Evolutionary conservation across 2,329 filamentous ascomycete species (phyloP).

Genomic region (Xylaria sp.): DNA sequence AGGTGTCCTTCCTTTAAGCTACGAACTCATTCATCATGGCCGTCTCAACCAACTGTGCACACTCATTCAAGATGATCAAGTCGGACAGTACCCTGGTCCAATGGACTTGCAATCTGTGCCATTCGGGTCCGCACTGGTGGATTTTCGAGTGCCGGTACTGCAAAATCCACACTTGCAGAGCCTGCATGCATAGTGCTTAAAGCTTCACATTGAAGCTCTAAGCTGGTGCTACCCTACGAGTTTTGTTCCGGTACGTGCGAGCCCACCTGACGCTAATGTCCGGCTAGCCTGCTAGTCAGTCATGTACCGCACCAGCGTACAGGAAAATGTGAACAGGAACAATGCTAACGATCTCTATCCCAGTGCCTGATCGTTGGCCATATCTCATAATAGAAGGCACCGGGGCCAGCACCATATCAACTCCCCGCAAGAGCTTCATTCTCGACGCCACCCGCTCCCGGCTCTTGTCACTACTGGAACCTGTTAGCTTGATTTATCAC

Average conservation of each 20-base stretch:
- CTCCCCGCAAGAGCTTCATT: slow-evolving; percentile 6
- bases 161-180: slow-evolving; percentile 72
- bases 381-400: slow-evolving; percentile 9
- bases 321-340: slow-evolving; percentile 3
- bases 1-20: slow-evolving; percentile 3
- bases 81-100: slow-evolving; percentile 72
- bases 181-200: slow-evolving; percentile 63
- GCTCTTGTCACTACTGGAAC: slow-evolving; percentile 15
- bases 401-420: neutral
- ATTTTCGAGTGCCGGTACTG: slow-evolving; percentile 77
- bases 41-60: slow-evolving; percentile 67
- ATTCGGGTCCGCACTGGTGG: slow-evolving; percentile 73
- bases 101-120: slow-evolving; percentile 73
- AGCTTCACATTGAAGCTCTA: slow-evolving; percentile 1
- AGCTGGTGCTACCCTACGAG: neutral
- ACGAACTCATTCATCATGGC: slow-evolving; percentile 56
- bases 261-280: neutral
- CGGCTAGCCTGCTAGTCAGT: neutral
- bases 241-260: slow-evolving; percentile 21
- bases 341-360: slow-evolving; percentile 19
- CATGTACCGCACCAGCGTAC: neutral
- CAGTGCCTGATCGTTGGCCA: slow-evolving; percentile 21
- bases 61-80: slow-evolving; percentile 74
- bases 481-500: slow-evolving; percentile 33
- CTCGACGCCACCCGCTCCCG: slow-evolving; percentile 24